phyloP scores from a whole-genome alignment of 1,284 basidiomycete species.

The Erythrobasidium hasegawianum region DNA sequence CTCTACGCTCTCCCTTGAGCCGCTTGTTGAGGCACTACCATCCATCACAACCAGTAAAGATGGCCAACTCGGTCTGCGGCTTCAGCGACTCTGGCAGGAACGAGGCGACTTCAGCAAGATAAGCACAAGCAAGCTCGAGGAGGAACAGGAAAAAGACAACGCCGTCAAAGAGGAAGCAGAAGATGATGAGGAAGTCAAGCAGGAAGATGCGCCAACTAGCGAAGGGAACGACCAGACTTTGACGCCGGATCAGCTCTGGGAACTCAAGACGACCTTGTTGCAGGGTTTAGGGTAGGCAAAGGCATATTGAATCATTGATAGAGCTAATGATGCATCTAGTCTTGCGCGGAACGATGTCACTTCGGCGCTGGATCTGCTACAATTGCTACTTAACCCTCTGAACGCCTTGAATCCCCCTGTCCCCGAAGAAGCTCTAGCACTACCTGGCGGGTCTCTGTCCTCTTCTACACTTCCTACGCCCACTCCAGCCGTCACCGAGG shows the following conservation, averaged over 20 bases:
- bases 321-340: background rate
- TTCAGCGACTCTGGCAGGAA: slow-evolving; percentile 42
- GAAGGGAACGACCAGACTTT: slow-evolving; percentile 15
- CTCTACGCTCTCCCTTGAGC: slow-evolving; percentile 30
- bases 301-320: background rate
- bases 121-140: slow-evolving; percentile 19
- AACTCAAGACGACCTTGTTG: slow-evolving; percentile 25
- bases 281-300: slow-evolving; percentile 27
- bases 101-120: slow-evolving; percentile 42
- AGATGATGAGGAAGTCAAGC: background rate
- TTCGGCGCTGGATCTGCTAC: slow-evolving; percentile 28
- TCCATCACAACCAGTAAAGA: background rate
- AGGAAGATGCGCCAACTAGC: background rate
- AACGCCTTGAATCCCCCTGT: slow-evolving; percentile 24
- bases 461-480: slow-evolving; percentile 11
- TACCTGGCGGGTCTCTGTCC: slow-evolving; percentile 21
- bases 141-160: background rate
- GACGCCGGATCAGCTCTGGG: slow-evolving; percentile 29
- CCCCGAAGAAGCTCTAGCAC: slow-evolving; percentile 29
- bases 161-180: background rate
- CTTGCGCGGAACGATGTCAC: slow-evolving; percentile 29
- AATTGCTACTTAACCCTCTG: slow-evolving; percentile 29
- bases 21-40: slow-evolving; percentile 14
- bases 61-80: slow-evolving; percentile 14
- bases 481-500: slow-evolving; percentile 3